Evolutionary conservation across 805 yeast genomes (phyloP).

Genomic region (Jamesozyma gamospora): DNA sequence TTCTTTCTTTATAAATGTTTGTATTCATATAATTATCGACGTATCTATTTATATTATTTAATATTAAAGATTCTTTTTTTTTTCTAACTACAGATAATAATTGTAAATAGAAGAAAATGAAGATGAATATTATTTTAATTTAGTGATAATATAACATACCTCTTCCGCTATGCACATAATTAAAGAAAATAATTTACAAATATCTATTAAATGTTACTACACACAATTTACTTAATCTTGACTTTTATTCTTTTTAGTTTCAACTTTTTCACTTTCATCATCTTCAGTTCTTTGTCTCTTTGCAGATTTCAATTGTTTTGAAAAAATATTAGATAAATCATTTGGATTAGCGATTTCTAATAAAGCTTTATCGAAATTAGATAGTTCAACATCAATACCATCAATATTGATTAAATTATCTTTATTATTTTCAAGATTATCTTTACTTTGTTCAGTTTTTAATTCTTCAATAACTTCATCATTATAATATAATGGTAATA

Average conservation of each 20-base stretch:
- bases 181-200: background rate
- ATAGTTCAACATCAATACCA: slow-evolving; percentile 36
- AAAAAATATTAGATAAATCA: slow-evolving; percentile 51
- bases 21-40: too few relatives aligned
- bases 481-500: slow-evolving; percentile 71
- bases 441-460: slow-evolving; percentile 23
- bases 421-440: slow-evolving; percentile 18
- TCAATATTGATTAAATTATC: slow-evolving; percentile 26
- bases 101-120: too few relatives aligned
- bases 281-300: slow-evolving; percentile 21
- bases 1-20: too few relatives aligned
- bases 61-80: too few relatives aligned
- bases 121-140: too few relatives aligned
- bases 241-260: slow-evolving; percentile 17
- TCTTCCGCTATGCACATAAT: too few relatives aligned
- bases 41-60: too few relatives aligned
- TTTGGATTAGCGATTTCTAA: slow-evolving; percentile 76
- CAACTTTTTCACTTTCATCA: slow-evolving; percentile 5
- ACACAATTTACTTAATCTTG: background rate
- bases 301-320: slow-evolving; percentile 41
- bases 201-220: background rate
- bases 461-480: slow-evolving; percentile 37
- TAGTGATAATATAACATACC: too few relatives aligned
- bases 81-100: too few relatives aligned
- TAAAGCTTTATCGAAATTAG: slow-evolving; percentile 65